These are phyloP conservation scores for Bruguiera sexangula DNA, from an alignment of 345 rosid genomes.

Conservation along the genomic window DNA sequence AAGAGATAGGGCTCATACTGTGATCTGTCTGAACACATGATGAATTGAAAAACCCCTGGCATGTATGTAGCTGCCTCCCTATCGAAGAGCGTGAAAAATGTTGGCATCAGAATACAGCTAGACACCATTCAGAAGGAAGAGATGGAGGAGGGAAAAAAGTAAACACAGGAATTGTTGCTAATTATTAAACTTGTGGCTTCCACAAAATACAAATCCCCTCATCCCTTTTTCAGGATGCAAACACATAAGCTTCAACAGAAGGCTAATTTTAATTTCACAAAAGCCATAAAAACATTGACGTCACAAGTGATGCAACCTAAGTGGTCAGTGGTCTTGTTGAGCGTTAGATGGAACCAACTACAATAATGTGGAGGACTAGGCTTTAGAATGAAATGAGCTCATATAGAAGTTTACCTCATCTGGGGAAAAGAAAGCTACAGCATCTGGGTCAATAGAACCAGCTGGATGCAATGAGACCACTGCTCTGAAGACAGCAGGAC, in stretches of 20 bases:
- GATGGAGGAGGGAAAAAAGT: background rate
- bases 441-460: slow-evolving; percentile 84
- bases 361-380: background rate
- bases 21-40: slow-evolving; percentile 63
- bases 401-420: slow-evolving; percentile 63
- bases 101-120: slow-evolving; percentile 1
- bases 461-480: slow-evolving; percentile 84
- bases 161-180: background rate
- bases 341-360: background rate
- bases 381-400: background rate
- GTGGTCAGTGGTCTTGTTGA: background rate
- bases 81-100: slow-evolving; percentile 15
- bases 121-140: background rate
- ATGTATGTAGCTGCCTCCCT: slow-evolving; percentile 90
- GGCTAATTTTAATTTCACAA: background rate
- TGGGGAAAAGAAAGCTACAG: slow-evolving; percentile 92
- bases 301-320: background rate
- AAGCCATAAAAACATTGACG: background rate
- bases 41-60: slow-evolving; percentile 71
- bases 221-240: background rate
- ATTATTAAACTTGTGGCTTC: background rate
- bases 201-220: too few species aligned
- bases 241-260: background rate
- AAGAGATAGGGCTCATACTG: slow-evolving; percentile 40
- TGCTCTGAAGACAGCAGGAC: slow-evolving; percentile 80